Evolutionary conservation across 1,284 basidiomycete genomes (phyloP).

Genomic region (Trametes sp.): DNA sequence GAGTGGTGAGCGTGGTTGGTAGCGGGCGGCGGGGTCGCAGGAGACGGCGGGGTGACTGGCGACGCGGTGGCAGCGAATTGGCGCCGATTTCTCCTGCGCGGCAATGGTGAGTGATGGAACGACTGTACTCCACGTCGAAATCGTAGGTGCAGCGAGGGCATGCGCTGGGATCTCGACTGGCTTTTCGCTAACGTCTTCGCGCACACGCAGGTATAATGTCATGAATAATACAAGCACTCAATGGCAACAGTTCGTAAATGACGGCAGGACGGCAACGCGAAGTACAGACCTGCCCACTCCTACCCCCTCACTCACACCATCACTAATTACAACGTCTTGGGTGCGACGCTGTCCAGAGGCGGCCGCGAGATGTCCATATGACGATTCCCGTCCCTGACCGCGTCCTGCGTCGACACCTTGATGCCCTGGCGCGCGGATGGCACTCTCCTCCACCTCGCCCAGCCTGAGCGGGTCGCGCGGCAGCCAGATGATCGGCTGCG

Average conservation of each 20-base stretch:
- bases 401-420: conserved; percentile 59
- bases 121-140: too few relatives aligned
- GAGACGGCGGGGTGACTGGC: too few relatives aligned
- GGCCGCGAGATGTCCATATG: conserved; percentile 62
- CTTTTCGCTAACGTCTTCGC: too few relatives aligned
- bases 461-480: conserved; percentile 77
- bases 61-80: too few relatives aligned
- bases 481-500: conserved; percentile 84
- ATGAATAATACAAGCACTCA: not conserved
- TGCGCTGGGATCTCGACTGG: too few relatives aligned
- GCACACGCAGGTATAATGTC: too few relatives aligned
- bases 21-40: too few relatives aligned
- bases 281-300: not conserved
- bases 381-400: conserved; percentile 73
- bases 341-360: conserved; percentile 49
- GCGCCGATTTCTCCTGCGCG: too few relatives aligned
- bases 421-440: conserved; percentile 66
- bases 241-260: not conserved
- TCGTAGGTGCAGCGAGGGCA: too few relatives aligned
- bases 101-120: too few relatives aligned
- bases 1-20: too few relatives aligned
- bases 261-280: too few relatives aligned
- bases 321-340: not conserved
- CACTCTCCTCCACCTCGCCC: conserved; percentile 66
- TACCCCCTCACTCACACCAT: conserved; percentile 17